phyloP scores from a whole-genome alignment of 495 filamentous ascomycete genomes.

The Podospora tetraspora region DNA sequence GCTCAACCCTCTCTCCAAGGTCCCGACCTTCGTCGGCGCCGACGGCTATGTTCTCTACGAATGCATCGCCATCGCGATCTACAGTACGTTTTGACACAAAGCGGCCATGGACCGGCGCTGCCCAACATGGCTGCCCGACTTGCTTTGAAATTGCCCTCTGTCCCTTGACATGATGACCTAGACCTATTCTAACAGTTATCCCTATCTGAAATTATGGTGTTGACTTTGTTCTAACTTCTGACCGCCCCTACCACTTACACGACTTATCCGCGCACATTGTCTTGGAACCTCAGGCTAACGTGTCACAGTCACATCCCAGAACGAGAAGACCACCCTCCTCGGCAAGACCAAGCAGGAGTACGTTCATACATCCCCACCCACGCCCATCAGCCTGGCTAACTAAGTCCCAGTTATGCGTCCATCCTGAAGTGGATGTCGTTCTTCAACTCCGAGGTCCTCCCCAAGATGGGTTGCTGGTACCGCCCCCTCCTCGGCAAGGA shows the following conservation, averaged over 20 bases:
- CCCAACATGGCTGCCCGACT: constrained; percentile 18
- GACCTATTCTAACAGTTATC: constrained; percentile 87
- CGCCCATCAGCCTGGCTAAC: background rate
- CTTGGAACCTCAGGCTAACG: constrained; percentile 32
- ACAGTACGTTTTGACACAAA: constrained; percentile 61
- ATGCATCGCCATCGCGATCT: constrained; percentile 92
- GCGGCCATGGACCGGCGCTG: constrained; percentile 9
- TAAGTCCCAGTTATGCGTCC: constrained; percentile 63
- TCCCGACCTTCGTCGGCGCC: constrained; percentile 86
- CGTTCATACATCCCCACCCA: constrained; percentile 16
- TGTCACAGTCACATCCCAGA: constrained; percentile 86
- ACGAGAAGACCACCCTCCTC: constrained; percentile 98
- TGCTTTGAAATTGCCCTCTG: constrained; percentile 7
- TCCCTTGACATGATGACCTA: constrained; percentile 63
- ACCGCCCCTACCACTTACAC: constrained; percentile 29
- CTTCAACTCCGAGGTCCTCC: constrained; percentile 78
- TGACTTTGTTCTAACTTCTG: constrained; percentile 61
- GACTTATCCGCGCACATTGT: constrained; percentile 19
- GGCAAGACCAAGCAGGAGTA: constrained; percentile 99
- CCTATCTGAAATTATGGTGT: constrained; percentile 92
- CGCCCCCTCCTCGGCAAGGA: constrained; percentile 77
- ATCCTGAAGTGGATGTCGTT: constrained; percentile 97
- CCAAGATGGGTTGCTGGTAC: constrained; percentile 74
- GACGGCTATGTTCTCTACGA: constrained; percentile 90
- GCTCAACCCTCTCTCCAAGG: constrained; percentile 79